Percentiles rank a stretch among this genome's conserved stretches.
These are phyloP conservation scores for Globisporangium parvum DNA, from an alignment of 352 stramenopile species.

Conservation along the genomic window DNA sequence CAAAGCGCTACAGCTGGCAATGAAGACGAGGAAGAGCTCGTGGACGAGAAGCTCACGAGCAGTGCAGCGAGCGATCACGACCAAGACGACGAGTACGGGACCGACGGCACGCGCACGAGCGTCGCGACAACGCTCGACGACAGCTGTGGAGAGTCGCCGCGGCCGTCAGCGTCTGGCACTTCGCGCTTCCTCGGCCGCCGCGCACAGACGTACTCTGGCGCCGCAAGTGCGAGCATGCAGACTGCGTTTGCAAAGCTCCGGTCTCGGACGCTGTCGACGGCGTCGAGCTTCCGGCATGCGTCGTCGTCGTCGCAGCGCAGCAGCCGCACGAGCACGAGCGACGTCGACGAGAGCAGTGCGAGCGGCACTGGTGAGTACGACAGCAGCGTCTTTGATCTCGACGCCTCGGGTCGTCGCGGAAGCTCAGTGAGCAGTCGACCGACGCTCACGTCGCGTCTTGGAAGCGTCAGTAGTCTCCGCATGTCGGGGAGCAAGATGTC, in stretches of 20 bases:
- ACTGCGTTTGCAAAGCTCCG: slow-evolving; percentile 14
- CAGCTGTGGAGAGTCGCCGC: slow-evolving; percentile 12
- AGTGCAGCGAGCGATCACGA: background rate
- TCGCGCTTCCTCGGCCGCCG: background rate
- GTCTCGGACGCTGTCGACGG: slow-evolving; percentile 12
- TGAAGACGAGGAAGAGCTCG: slow-evolving; percentile 1
- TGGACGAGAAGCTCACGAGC: slow-evolving; percentile 9
- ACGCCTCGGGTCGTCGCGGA: background rate
- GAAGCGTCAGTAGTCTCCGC: slow-evolving; percentile 22
- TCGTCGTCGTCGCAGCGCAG: slow-evolving; percentile 1
- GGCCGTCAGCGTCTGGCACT: background rate
- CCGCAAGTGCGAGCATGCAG: slow-evolving; percentile 7
- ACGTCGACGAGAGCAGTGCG: slow-evolving; percentile 26
- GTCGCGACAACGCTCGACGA: slow-evolving; percentile 10
- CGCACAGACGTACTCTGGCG: slow-evolving; percentile 9
- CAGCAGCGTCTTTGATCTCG: background rate
- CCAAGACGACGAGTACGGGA: slow-evolving; percentile 3
- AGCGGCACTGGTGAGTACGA: slow-evolving; percentile 41
- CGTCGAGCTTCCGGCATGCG: slow-evolving; percentile 1
- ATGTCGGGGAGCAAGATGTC: slow-evolving; percentile 27
- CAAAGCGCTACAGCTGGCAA: background rate
- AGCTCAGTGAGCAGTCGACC: slow-evolving; percentile 11
- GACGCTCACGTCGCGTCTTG: slow-evolving; percentile 22
- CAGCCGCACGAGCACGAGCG: slow-evolving; percentile 2
- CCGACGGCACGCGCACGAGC: slow-evolving; percentile 10